phyloP scores from a whole-genome alignment of 1,139 yeast species.

The Saccharomyces hybrid region DNA sequence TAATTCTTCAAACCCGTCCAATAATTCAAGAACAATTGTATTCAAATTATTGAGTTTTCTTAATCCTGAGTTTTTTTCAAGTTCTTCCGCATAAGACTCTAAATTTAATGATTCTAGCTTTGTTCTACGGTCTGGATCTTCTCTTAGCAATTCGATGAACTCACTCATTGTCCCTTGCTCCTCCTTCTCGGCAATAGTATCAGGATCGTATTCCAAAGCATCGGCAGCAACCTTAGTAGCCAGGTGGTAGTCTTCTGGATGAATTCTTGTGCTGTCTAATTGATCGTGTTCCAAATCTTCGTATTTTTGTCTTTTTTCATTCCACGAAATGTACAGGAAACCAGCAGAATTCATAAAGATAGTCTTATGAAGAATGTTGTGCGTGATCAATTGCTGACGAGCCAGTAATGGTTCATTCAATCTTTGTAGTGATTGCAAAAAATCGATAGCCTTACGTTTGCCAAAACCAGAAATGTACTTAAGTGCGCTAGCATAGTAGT shows the following conservation, averaged over 20 bases:
- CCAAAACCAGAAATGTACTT: conserved; percentile 89
- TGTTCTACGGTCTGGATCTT: conserved; percentile 52
- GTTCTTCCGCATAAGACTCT: conserved; percentile 86
- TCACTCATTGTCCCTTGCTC: conserved; percentile 57
- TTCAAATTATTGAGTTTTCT: conserved; percentile 30
- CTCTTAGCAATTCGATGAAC: conserved; percentile 70
- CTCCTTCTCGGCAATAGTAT: conserved; percentile 76
- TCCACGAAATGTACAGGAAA: conserved; percentile 73
- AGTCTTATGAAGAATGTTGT: conserved; percentile 66
- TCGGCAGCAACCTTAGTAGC: conserved; percentile 98
- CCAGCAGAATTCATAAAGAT: conserved; percentile 90
- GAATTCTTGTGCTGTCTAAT: conserved; percentile 90
- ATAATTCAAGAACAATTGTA: conserved; percentile 82
- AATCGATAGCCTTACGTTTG: conserved; percentile 86
- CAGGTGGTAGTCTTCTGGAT: conserved; percentile 93
- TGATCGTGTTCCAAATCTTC: conserved; percentile 64
- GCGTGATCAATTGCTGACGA: conserved; percentile 69
- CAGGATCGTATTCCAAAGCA: conserved; percentile 93
- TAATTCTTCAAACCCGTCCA: conserved; percentile 78
- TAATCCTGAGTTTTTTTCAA: conserved; percentile 49
- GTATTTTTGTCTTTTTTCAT: conserved; percentile 36
- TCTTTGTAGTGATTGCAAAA: conserved; percentile 68
- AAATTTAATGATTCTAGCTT: conserved; percentile 77
- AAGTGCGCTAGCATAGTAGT: conserved; percentile 60
- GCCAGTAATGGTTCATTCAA: conserved; percentile 54